Evolutionary conservation across 1,284 basidiomycete genomes (phyloP).

Genomic region (Moesziomyces antarcticus): DNA sequence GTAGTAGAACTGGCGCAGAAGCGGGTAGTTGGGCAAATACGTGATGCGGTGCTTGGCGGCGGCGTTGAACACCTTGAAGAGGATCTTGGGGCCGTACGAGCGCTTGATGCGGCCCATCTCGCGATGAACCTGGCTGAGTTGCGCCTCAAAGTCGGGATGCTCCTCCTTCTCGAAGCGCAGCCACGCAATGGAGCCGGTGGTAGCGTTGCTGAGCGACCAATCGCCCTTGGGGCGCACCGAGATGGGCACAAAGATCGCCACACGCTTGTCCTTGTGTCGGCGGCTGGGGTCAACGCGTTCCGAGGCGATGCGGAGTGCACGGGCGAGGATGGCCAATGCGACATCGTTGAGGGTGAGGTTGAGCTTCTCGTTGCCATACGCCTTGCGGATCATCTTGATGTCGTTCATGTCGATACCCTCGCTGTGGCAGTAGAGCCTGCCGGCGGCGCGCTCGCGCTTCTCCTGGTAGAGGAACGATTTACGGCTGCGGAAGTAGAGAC

Average conservation of each 20-base stretch:
- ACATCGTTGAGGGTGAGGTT: slow-evolving; percentile 66
- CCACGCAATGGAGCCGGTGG: slow-evolving; percentile 65
- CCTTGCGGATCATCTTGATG: slow-evolving; percentile 65
- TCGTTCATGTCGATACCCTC: slow-evolving; percentile 63
- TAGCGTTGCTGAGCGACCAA: slow-evolving; percentile 64
- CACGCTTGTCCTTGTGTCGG: slow-evolving; percentile 60
- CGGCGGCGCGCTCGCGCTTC: slow-evolving; percentile 31
- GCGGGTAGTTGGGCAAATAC: slow-evolving; percentile 63
- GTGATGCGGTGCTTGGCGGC: slow-evolving; percentile 52
- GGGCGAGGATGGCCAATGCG: slow-evolving; percentile 61
- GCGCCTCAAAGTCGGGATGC: slow-evolving; percentile 47
- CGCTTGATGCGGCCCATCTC: slow-evolving; percentile 65
- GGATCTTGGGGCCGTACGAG: slow-evolving; percentile 59
- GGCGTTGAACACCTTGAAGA: slow-evolving; percentile 54
- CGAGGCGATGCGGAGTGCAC: slow-evolving; percentile 63
- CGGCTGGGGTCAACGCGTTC: slow-evolving; percentile 43
- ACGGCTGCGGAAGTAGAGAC: slow-evolving; percentile 63
- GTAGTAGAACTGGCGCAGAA: slow-evolving; percentile 58
- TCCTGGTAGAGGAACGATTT: slow-evolving; percentile 60
- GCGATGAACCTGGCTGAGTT: slow-evolving; percentile 58
- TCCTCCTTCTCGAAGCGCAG: slow-evolving; percentile 58
- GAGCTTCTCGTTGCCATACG: slow-evolving; percentile 53
- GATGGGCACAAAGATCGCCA: slow-evolving; percentile 66
- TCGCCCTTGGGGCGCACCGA: slow-evolving; percentile 61
- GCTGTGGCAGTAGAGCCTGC: slow-evolving; percentile 63